Percentiles rank a stretch among this genome's conserved stretches.
Conservation (phyloP, 768 basidiomycete species). For the Termitomyces sp. region DNA sequence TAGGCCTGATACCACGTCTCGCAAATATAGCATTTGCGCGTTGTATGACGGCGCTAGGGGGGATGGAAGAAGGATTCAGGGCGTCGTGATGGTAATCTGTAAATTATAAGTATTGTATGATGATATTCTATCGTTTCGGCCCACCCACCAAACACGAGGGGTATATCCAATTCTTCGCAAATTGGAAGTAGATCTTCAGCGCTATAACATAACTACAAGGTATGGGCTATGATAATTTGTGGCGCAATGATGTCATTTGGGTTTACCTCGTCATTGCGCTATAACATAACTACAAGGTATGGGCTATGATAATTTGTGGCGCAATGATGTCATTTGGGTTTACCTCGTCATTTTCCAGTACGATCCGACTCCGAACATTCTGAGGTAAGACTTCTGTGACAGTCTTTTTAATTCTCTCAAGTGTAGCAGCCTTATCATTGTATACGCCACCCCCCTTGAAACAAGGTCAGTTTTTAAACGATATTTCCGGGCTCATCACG, state of each 20-base stretch:
- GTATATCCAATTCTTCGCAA: conserved; percentile 79
- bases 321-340: background rate
- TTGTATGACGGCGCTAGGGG: conserved; percentile 66
- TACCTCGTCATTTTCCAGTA: conserved; percentile 95
- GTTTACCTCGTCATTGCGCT: no score
- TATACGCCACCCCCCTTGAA: conserved; percentile 76
- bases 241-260: no score
- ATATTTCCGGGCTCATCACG: background rate
- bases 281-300: conserved; percentile 60
- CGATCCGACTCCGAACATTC: conserved; percentile 67
- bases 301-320: background rate
- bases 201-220: conserved; percentile 68
- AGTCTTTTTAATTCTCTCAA: conserved; percentile 70
- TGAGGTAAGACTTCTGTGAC: conserved; percentile 55
- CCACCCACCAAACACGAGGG: conserved; percentile 54
- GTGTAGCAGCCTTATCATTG: conserved; percentile 69
- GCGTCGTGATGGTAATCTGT: conserved; percentile 81
- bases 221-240: background rate
- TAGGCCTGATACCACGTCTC: conserved; percentile 76
- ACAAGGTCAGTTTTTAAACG: conserved; percentile 1
- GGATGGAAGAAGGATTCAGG: conserved; percentile 56
- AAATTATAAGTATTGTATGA: background rate
- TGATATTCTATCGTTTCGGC: conserved; percentile 26
- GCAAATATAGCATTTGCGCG: conserved; percentile 72
- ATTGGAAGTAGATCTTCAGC: conserved; percentile 85